Percentiles rank a stretch among this genome's conserved stretches.
Evolutionary conservation across 2,329 filamentous ascomycete genomes (phyloP).

Genomic region (Sporothrix humicola): DNA sequence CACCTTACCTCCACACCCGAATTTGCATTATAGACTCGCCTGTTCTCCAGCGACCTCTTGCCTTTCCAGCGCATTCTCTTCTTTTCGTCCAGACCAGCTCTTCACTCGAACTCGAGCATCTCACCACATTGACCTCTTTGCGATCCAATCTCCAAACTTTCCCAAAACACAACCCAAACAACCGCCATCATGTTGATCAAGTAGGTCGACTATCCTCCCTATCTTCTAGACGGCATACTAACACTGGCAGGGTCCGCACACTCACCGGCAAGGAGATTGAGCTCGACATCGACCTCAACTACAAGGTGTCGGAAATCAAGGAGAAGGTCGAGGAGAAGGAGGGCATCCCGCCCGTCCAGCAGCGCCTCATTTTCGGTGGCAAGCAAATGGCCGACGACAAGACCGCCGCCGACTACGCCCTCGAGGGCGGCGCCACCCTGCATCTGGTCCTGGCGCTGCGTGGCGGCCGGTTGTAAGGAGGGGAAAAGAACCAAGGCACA

Average conservation of each 20-base stretch:
- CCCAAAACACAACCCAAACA: constrained; percentile 1
- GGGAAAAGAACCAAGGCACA: not conserved
- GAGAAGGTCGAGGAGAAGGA: constrained; percentile 99
- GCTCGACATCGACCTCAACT: constrained; percentile 91
- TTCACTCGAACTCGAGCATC: not conserved
- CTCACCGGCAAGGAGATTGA: constrained; percentile 99
- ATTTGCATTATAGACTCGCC: not conserved
- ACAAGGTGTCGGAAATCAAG: constrained; percentile 97
- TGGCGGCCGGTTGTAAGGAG: constrained; percentile 57
- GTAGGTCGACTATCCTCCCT: no score
- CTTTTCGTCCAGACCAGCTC: not conserved
- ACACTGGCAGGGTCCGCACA: constrained; percentile 97
- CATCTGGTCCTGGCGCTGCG: constrained; percentile 94
- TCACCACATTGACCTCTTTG: not conserved
- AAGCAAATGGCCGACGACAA: constrained; percentile 99
- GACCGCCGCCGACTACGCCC: constrained; percentile 85
- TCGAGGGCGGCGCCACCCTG: constrained; percentile 89
- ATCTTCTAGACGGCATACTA: no score
- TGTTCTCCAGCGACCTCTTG: not conserved
- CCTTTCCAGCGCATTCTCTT: not conserved
- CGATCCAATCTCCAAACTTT: not conserved
- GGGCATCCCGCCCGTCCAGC: constrained; percentile 95
- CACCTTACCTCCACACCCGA: not conserved
- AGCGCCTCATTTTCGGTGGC: constrained; percentile 92
- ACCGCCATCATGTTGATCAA: constrained; percentile 34